Evolutionary conservation across 1,139 yeast genomes (phyloP), one percentile per base, ranked within the genome.

Genomic region (Pichia sp.): DNA sequence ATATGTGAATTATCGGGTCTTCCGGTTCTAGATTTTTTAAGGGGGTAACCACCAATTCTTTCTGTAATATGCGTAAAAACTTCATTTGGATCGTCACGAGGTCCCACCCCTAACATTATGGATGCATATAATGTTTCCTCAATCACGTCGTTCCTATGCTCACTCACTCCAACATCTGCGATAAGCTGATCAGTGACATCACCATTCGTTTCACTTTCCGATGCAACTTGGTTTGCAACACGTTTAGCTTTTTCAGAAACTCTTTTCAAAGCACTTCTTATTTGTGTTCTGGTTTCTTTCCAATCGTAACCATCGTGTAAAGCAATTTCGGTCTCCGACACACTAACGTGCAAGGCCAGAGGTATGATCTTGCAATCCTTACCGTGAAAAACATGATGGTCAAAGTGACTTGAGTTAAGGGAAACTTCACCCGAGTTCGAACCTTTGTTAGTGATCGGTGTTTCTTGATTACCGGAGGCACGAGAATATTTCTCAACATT

Each of bases 241-340:
- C 53, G 59, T 11, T 42, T 50, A 0, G 79, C 84, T 52, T 73
- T 77, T 11, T 70, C 72, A 61, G 85, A 89, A 13, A 87, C 81
- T 40, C 79, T 71, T 54, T 77, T 77, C 0, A 92, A 85, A 0
- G 89, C 88, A 6, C 77, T 79, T 26, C 77, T 74, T 31, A 93
- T 85, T 0, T 82, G 76, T 45, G 75, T 77, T 58, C 96, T 76
- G 0, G 98, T 90, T 50, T 81, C 82, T 55, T 80, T 80, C 96
- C 98, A 90, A 67, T 93, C 99, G 65, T 85, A 93, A 0, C 99
- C 99, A 72, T 93, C 99, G 67, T 81, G 84, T 44, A 93, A 70
- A 56, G 79, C 82, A 57, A 93, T 71, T 4, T 70, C 70, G 0
- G 77, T 68, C 48, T 74, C 75, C 5, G 75, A 66, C 8, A 78